phyloP scores from a whole-genome alignment of 805 yeast genomes.

The Nematodospora valgi region DNA sequence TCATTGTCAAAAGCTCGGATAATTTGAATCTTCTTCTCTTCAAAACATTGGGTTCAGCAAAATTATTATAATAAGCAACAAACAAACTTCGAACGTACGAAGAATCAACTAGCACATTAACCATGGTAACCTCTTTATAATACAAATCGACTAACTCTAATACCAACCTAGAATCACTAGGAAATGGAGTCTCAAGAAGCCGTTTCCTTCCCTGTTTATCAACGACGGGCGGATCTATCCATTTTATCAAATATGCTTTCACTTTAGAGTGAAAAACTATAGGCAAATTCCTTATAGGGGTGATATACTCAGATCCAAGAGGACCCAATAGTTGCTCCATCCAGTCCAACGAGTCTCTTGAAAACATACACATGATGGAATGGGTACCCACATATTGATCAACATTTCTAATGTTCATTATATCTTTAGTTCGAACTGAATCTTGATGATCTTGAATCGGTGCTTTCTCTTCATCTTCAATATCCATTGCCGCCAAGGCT shows the following conservation, averaged over 20 bases:
- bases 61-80: conserved; percentile 19
- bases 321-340: conserved; percentile 24
- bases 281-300: conserved; percentile 30
- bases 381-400: conserved; percentile 34
- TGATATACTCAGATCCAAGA: conserved; percentile 15
- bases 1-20: conserved; percentile 35
- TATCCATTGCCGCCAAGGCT: background rate
- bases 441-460: background rate
- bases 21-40: conserved; percentile 17
- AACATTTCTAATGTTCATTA: background rate
- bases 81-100: conserved; percentile 20
- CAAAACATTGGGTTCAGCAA: conserved; percentile 4
- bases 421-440: conserved; percentile 1
- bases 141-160: conserved; percentile 25
- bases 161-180: conserved; percentile 20
- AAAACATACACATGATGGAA: conserved; percentile 32
- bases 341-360: conserved; percentile 32
- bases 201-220: conserved; percentile 16
- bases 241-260: conserved; percentile 17
- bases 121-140: conserved; percentile 19
- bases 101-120: conserved; percentile 17
- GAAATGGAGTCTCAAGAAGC: conserved; percentile 24
- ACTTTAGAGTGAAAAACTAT: conserved; percentile 17
- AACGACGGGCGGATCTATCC: conserved; percentile 29
- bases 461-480: background rate